Percentiles rank a stretch among this genome's conserved stretches.
Evolutionary conservation across 2,329 filamentous ascomycete species (phyloP).

Genomic region (Beauveria sp.): DNA sequence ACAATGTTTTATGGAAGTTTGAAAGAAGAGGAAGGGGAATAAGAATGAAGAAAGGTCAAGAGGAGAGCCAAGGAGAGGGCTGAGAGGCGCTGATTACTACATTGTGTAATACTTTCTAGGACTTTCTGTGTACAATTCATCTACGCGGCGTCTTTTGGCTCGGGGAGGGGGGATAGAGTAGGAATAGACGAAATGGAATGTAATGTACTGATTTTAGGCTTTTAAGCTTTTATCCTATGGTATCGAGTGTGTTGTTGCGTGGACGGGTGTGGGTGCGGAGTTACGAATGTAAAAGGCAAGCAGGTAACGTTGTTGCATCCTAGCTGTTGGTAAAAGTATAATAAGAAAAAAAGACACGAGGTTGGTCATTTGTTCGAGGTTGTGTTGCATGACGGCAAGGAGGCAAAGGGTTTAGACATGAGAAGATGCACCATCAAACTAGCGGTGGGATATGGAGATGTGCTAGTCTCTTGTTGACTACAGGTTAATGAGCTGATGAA

Average conservation of each 20-base stretch:
- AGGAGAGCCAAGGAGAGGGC: background rate
- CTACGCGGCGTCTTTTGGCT: slow-evolving; percentile 9
- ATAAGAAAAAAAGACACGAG: no score
- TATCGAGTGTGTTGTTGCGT: background rate
- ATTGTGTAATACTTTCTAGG: slow-evolving; percentile 10
- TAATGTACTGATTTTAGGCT: background rate
- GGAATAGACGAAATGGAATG: background rate
- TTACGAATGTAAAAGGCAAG: no score
- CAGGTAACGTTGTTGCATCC: no score
- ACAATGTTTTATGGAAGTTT: background rate
- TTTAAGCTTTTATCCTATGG: background rate
- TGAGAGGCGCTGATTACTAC: slow-evolving; percentile 5
- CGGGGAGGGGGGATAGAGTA: background rate
- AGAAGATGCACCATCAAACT: no score
- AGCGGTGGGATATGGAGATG: no score
- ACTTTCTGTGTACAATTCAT: slow-evolving; percentile 13
- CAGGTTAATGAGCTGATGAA: no score
- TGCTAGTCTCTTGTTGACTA: no score
- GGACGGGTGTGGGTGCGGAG: no score
- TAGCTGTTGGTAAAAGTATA: no score
- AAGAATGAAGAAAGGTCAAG: background rate
- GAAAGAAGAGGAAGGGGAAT: background rate
- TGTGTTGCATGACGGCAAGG: no score
- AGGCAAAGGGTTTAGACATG: no score
- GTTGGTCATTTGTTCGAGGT: no score